Percentiles rank a stretch among this genome's conserved stretches.
Conservation (phyloP, 139 green algal species). For the Desmodesmus armatus region DNA sequence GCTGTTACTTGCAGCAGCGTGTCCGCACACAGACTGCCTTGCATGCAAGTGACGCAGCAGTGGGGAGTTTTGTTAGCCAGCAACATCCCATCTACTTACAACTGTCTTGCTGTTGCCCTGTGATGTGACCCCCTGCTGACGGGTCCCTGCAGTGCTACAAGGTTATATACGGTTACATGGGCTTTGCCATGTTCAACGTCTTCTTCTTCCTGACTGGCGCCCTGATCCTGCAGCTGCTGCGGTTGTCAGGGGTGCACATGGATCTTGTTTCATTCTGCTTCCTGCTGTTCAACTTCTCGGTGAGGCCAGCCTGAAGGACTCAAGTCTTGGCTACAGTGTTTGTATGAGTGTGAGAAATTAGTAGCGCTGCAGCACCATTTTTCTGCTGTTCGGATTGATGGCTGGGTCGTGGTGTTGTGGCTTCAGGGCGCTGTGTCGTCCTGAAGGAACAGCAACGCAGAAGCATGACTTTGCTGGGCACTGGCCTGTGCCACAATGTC, state of each 20-base stretch:
- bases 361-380: too few relatives aligned
- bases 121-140: too few relatives aligned
- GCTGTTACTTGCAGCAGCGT: neutral
- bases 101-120: too few relatives aligned
- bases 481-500: too few relatives aligned
- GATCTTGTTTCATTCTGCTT: conserved; percentile 89
- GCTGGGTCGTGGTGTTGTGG: too few relatives aligned
- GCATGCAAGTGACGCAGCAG: too few relatives aligned
- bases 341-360: too few relatives aligned
- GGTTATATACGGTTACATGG: conserved; percentile 96
- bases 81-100: too few relatives aligned
- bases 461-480: too few relatives aligned
- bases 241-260: conserved; percentile 71
- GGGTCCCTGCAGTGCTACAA: conserved; percentile 74
- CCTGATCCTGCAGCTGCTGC: conserved; percentile 68
- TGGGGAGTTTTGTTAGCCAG: neutral
- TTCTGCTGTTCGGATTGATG: too few relatives aligned
- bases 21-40: neutral
- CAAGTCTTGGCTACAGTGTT: neutral
- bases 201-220: conserved; percentile 93
- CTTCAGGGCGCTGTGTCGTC: too few relatives aligned
- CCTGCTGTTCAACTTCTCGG: conserved; percentile 94
- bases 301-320: conserved; percentile 48
- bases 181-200: conserved; percentile 92
- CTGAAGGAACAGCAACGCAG: too few relatives aligned